phyloP scores from a whole-genome alignment of 805 yeast genomes.

The Hanseniaspora osmophila region DNA sequence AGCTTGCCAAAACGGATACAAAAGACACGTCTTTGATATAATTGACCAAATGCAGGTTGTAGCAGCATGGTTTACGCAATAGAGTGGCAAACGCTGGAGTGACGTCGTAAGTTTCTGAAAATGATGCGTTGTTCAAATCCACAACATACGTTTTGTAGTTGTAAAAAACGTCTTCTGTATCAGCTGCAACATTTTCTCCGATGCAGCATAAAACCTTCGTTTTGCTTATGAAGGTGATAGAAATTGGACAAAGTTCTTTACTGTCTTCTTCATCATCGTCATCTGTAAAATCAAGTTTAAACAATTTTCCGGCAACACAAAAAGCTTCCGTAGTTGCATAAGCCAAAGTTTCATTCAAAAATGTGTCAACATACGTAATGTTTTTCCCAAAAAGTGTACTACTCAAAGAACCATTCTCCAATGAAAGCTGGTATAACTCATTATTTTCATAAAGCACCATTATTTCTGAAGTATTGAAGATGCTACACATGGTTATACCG shows the following conservation, averaged over 20 bases:
- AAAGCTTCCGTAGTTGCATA: not conserved
- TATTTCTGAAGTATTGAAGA: not conserved
- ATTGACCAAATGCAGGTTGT: constrained; percentile 25
- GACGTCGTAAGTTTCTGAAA: constrained; percentile 28
- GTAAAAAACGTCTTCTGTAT: constrained; percentile 14
- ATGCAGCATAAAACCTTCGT: constrained; percentile 14
- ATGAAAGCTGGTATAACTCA: not conserved
- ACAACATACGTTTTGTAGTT: constrained; percentile 18
- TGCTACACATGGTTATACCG: not conserved
- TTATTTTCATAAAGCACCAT: not conserved
- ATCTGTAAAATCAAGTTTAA: not conserved
- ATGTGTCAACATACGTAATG: not conserved
- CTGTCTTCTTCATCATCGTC: constrained; percentile 18
- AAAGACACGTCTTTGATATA: constrained; percentile 26
- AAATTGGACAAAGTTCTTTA: constrained; percentile 17
- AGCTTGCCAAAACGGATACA: constrained; percentile 38
- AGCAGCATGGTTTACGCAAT: constrained; percentile 33
- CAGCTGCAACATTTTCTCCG: constrained; percentile 17
- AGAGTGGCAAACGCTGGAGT: constrained; percentile 41
- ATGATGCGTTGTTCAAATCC: constrained; percentile 4
- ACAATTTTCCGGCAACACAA: not conserved
- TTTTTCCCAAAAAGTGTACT: not conserved
- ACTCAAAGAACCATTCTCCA: not conserved
- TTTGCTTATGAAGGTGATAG: constrained; percentile 12
- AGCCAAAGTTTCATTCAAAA: not conserved